Percentiles rank a stretch among this genome's conserved stretches.
These are phyloP conservation scores for Suhomyces bolitotheri DNA, from an alignment of 1,139 yeast genomes.

Conservation along the genomic window DNA sequence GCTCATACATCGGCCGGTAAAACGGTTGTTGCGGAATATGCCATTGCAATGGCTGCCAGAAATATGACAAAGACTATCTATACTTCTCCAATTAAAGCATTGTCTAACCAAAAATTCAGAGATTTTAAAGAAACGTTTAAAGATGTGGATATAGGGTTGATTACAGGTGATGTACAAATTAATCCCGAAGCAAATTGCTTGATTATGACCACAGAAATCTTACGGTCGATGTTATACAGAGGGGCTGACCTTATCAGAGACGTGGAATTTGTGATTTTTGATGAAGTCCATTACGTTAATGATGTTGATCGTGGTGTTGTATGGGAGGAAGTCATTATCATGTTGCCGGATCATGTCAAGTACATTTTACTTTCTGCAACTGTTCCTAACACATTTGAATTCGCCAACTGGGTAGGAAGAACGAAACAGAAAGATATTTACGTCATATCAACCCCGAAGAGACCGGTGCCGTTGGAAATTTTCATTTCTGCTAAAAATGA, in stretches of 20 bases:
- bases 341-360: constrained; percentile 94
- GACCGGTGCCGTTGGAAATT: constrained; percentile 94
- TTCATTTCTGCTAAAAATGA: constrained; percentile 76
- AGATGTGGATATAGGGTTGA: constrained; percentile 84
- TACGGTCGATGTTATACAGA: constrained; percentile 90
- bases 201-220: constrained; percentile 96
- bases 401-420: constrained; percentile 98
- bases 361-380: constrained; percentile 90
- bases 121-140: constrained; percentile 83
- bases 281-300: constrained; percentile 96
- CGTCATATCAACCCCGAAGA: constrained; percentile 90
- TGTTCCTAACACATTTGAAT: constrained; percentile 95
- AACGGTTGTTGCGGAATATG: constrained; percentile 91
- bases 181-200: constrained; percentile 96
- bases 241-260: constrained; percentile 97
- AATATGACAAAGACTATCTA: constrained; percentile 91
- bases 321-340: constrained; percentile 97
- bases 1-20: constrained; percentile 97
- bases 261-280: constrained; percentile 95
- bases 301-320: constrained; percentile 98
- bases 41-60: constrained; percentile 88
- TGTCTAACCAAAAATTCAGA: constrained; percentile 91
- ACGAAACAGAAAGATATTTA: constrained; percentile 94
- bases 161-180: constrained; percentile 97
- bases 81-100: constrained; percentile 90